Evolutionary conservation across 2,329 filamentous ascomycete species (phyloP).

Genomic region (Colletotrichum musae): DNA sequence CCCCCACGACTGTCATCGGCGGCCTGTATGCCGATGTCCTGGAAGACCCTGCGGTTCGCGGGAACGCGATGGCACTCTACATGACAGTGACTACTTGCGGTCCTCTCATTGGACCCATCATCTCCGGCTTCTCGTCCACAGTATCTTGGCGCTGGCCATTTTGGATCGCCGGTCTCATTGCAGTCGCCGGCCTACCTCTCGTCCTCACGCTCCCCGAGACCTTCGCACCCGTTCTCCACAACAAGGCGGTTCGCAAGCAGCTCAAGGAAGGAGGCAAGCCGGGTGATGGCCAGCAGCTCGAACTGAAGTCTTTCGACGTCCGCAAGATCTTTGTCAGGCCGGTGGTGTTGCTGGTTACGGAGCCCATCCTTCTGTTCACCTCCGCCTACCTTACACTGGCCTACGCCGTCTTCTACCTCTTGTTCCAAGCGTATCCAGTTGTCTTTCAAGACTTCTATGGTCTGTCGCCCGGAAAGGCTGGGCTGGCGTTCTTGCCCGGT

Average conservation of each 20-base stretch:
- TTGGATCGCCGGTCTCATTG: constrained; percentile 55
- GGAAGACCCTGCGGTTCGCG: constrained; percentile 49
- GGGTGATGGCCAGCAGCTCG: constrained; percentile 51
- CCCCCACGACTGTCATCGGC: constrained; percentile 52
- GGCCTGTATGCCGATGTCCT: constrained; percentile 53
- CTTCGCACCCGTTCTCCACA: constrained; percentile 66
- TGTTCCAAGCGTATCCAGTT: constrained; percentile 67
- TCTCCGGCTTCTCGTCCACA: constrained; percentile 65
- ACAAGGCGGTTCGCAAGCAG: constrained; percentile 62
- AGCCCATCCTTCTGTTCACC: constrained; percentile 65
- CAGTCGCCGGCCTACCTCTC: constrained; percentile 47
- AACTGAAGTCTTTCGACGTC: constrained; percentile 53
- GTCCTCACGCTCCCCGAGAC: constrained; percentile 60
- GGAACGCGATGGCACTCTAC: constrained; percentile 52
- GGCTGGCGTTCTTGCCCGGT: constrained; percentile 64
- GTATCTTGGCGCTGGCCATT: constrained; percentile 58
- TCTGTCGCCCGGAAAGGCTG: constrained; percentile 61
- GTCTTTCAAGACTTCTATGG: constrained; percentile 61
- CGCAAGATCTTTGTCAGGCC: constrained; percentile 66
- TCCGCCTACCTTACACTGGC: constrained; percentile 65
- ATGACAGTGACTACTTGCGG: constrained; percentile 52
- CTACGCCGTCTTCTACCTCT: constrained; percentile 67
- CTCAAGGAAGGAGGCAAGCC: constrained; percentile 55
- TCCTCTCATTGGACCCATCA: constrained; percentile 63
- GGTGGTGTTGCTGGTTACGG: constrained; percentile 61